Base-by-base conservation (phyloP, 1,284 basidiomycete species). In the Schizophyllum commune region DNA sequence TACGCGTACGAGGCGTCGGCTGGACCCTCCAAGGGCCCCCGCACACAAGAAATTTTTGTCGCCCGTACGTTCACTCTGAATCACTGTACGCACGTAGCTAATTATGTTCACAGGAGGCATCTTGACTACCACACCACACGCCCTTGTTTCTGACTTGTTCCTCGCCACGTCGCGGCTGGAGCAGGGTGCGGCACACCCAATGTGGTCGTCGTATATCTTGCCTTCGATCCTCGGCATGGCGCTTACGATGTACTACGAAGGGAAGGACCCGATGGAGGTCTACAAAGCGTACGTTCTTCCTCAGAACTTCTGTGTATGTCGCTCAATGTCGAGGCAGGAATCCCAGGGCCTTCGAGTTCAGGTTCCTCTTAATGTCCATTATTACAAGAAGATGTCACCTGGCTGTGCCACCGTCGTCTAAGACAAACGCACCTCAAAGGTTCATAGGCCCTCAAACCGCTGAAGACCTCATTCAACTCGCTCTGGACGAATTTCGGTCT, bases 121-220 rank as follows among this genome's bases (percentile, higher is more conserved):
- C 63, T 76, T 84, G 1, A 88, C 86, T 0, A 86, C 91, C 62
- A 85, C 84, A 9, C 77, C 86, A 1, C 72, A 72, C 58, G 84
- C 81, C 19, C 75, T 90, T 57, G 63, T 76, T 6, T 77, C 81
- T 52, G 75, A 86, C 66, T 79, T 81, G 2, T 60, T 75, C 52
- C 77, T 74, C 13, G 70, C 81, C 5, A 69, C 75, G 58, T 67
- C 78, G 20, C 70, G 78, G 21, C 81, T 90, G 47, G 71, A 69
- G 32, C 74, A 80, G 64, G 70, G 86, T 8, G 70, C 76, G 60
- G 74, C 78, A 39, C 88, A 90, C 68, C 85, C 84, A 32, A 68
- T 86, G 13, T 91, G 88, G 88, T 72, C 74, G 15, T 81, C 80
- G 57, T 89, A 86, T 67, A 72, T 91, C 34, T 67, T 83, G 7